Evolutionary conservation across 2,329 filamentous ascomycete genomes (phyloP).

Genomic region (Dactylellina leptospora): DNA sequence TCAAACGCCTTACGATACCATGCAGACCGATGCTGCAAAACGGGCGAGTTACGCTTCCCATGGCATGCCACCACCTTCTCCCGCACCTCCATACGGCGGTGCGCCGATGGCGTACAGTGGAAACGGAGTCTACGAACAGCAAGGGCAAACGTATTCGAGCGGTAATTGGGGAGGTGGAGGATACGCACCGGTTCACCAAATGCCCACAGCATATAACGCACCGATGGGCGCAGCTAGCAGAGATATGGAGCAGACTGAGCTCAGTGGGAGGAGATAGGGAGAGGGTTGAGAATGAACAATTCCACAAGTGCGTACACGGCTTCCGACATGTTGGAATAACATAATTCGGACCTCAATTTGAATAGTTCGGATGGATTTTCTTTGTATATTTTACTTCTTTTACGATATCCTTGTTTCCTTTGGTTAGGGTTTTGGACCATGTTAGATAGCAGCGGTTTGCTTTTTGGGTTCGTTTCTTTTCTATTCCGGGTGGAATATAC

Average conservation of each 20-base stretch:
- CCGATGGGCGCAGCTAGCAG: slow-evolving; percentile 38
- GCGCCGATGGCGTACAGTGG: slow-evolving; percentile 38
- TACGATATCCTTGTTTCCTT: slow-evolving; percentile 28
- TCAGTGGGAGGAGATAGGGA: slow-evolving; percentile 33
- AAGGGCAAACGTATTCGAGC: slow-evolving; percentile 20
- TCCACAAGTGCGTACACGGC: too few relatives aligned
- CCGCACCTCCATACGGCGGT: slow-evolving; percentile 29
- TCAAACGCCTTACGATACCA: slow-evolving; percentile 25
- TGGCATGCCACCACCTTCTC: slow-evolving; percentile 11
- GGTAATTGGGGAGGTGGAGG: slow-evolving; percentile 20
- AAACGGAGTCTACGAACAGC: slow-evolving; percentile 34
- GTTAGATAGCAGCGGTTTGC: not conserved
- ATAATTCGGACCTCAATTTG: too few relatives aligned
- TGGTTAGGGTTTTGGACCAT: slow-evolving; percentile 1
- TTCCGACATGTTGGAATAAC: too few relatives aligned
- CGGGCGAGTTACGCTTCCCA: slow-evolving; percentile 28
- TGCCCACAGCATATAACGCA: slow-evolving; percentile 30
- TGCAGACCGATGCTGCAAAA: slow-evolving; percentile 33
- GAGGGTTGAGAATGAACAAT: too few relatives aligned
- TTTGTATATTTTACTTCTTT: slow-evolving; percentile 29
- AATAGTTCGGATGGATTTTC: slow-evolving; percentile 27
- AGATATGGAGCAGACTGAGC: slow-evolving; percentile 14
- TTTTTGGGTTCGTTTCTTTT: slow-evolving; percentile 5
- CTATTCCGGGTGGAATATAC: too few relatives aligned
- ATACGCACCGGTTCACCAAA: slow-evolving; percentile 35